phyloP scores from a whole-genome alignment of 139 green algal genomes.

The Tetraselmis chui region DNA sequence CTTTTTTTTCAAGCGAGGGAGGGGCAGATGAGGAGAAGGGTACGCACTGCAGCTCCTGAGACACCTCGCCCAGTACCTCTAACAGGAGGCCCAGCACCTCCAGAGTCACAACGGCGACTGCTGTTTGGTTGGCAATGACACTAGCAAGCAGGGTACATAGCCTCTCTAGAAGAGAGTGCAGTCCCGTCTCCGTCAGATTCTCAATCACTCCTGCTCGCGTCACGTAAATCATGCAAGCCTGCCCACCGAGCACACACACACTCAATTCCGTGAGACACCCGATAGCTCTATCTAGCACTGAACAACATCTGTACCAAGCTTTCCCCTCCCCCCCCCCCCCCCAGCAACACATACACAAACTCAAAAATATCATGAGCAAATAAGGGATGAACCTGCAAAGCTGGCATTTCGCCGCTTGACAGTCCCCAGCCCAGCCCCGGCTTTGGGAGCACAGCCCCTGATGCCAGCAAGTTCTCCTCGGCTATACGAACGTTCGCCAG shows the following conservation, averaged over 20 bases:
- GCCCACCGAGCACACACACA: too few species aligned
- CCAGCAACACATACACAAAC: too few species aligned
- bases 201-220: background rate
- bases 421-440: background rate
- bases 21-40: background rate
- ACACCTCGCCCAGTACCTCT: slow-evolving; percentile 68
- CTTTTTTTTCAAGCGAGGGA: background rate
- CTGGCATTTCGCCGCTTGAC: background rate
- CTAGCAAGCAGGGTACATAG: background rate
- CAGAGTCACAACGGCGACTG: background rate
- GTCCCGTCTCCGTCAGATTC: background rate
- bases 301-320: too few species aligned
- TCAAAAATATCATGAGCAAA: too few species aligned
- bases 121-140: background rate
- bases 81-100: slow-evolving; percentile 49
- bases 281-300: too few species aligned
- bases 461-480: background rate
- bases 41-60: slow-evolving; percentile 14
- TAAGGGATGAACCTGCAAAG: background rate
- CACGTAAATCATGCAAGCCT: background rate
- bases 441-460: background rate
- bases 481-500: background rate
- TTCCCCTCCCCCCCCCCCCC: too few species aligned
- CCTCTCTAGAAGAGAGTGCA: background rate
- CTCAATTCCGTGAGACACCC: too few species aligned